phyloP scores from a whole-genome alignment of 2,329 filamentous ascomycete genomes.

The Penicillium palitans region DNA sequence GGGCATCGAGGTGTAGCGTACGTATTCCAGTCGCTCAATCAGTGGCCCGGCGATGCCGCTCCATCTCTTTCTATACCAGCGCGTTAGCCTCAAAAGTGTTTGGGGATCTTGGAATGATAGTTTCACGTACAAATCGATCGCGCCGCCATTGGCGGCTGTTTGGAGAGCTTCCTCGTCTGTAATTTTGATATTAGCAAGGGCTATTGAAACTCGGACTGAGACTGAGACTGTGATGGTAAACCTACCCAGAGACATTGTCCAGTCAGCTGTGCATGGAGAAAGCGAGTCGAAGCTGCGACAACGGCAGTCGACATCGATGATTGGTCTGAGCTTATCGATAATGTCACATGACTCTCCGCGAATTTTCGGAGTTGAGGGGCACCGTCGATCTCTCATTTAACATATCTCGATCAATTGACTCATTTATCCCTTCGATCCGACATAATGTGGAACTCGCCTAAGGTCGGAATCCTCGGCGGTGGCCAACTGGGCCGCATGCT shows the following conservation, averaged over 20 bases:
- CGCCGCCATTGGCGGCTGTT: constrained; percentile 58
- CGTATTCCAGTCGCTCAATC: constrained; percentile 67
- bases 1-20: constrained; percentile 32
- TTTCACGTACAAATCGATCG: constrained; percentile 56
- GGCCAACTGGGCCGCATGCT: constrained; percentile 93
- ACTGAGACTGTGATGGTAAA: constrained; percentile 1
- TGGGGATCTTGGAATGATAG: constrained; percentile 3
- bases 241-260: constrained; percentile 38
- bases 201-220: not conserved
- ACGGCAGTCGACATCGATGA: constrained; percentile 13
- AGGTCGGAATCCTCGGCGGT: constrained; percentile 56
- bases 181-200: constrained; percentile 8
- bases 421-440: constrained; percentile 7
- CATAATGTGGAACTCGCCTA: constrained; percentile 43
- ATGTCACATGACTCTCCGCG: constrained; percentile 22
- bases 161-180: constrained; percentile 56
- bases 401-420: constrained; percentile 4
- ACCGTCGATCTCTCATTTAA: constrained; percentile 16
- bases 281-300: constrained; percentile 18
- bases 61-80: constrained; percentile 63
- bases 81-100: constrained; percentile 34
- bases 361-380: constrained; percentile 28
- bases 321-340: constrained; percentile 28
- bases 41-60: constrained; percentile 65
- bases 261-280: constrained; percentile 15